phyloP scores from a whole-genome alignment of 164 flowering plant genomes.

The Magnolia changhungtana region DNA sequence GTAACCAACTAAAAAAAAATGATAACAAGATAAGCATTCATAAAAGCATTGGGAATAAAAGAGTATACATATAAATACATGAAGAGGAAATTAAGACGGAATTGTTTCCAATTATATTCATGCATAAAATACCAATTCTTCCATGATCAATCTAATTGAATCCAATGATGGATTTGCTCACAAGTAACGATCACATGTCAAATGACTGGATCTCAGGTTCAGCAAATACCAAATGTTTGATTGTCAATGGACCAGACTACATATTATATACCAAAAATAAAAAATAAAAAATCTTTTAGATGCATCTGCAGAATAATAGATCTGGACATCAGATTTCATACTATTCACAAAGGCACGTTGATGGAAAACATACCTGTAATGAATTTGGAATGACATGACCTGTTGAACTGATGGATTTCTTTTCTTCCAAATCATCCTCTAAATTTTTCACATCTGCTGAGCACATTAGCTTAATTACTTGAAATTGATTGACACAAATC shows the following conservation, averaged over 20 bases:
- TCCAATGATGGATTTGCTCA: too few relatives aligned
- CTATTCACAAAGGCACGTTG: neutral
- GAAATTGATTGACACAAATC: constrained; percentile 2
- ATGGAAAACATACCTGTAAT: constrained; percentile 37
- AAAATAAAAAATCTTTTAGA: too few relatives aligned
- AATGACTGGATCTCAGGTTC: neutral
- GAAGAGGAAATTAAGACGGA: too few relatives aligned
- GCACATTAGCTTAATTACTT: neutral
- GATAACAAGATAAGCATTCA: too few relatives aligned
- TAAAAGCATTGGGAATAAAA: too few relatives aligned
- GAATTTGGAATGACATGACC: constrained; percentile 49
- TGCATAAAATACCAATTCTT: too few relatives aligned
- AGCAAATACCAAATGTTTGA: neutral
- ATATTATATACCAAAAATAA: neutral
- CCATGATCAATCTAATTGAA: too few relatives aligned
- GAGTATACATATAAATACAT: too few relatives aligned
- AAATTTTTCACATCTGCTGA: constrained; percentile 30
- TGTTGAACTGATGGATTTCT: constrained; percentile 21
- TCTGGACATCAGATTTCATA: neutral
- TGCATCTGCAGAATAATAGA: neutral
- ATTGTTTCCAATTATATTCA: too few relatives aligned
- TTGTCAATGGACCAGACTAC: neutral
- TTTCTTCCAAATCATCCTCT: constrained; percentile 28
- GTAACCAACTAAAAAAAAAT: too few relatives aligned
- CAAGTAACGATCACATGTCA: too few relatives aligned